phyloP scores from a whole-genome alignment of 2,329 filamentous ascomycete genomes.

The Chrysoporthe puriensis region DNA sequence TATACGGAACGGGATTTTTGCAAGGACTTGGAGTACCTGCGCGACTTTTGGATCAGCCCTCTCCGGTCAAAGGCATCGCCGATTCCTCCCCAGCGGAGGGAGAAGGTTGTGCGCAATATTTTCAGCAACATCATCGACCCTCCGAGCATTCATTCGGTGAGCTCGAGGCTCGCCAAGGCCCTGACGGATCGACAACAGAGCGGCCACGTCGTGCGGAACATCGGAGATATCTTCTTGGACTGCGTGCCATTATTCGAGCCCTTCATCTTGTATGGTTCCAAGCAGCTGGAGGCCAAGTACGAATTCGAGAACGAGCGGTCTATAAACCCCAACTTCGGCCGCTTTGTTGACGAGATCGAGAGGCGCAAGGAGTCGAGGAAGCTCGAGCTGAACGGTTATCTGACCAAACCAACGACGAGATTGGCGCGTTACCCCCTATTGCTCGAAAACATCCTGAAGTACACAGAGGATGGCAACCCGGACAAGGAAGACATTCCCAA shows the following conservation, averaged over 20 bases:
- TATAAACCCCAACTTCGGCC: slow-evolving; percentile 80
- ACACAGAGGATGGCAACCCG: slow-evolving; percentile 84
- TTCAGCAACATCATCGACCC: slow-evolving; percentile 93
- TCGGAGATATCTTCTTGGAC: slow-evolving; percentile 93
- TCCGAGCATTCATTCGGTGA: slow-evolving; percentile 82
- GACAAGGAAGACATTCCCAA: slow-evolving; percentile 93
- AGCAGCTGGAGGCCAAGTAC: slow-evolving; percentile 94
- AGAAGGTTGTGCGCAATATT: slow-evolving; percentile 90
- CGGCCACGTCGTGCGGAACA: slow-evolving; percentile 81
- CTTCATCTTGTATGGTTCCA: slow-evolving; percentile 95
- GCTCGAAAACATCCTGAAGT: slow-evolving; percentile 88
- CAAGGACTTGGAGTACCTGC: slow-evolving; percentile 95
- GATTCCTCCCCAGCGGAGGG: slow-evolving; percentile 83
- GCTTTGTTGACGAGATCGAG: slow-evolving; percentile 96
- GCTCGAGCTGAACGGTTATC: slow-evolving; percentile 93
- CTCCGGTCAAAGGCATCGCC: slow-evolving; percentile 81
- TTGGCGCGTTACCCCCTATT: slow-evolving; percentile 91
- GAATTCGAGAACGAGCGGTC: slow-evolving; percentile 97
- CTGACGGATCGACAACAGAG: slow-evolving; percentile 90
- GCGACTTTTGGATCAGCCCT: slow-evolving; percentile 98
- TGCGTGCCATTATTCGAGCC: slow-evolving; percentile 92
- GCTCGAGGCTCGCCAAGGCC: slow-evolving; percentile 83
- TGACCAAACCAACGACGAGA: slow-evolving; percentile 96
- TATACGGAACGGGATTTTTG: slow-evolving; percentile 99
- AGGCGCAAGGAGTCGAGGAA: slow-evolving; percentile 95